phyloP scores from a whole-genome alignment of 2,329 filamentous ascomycete species.

The Exserohilum rostratum region DNA sequence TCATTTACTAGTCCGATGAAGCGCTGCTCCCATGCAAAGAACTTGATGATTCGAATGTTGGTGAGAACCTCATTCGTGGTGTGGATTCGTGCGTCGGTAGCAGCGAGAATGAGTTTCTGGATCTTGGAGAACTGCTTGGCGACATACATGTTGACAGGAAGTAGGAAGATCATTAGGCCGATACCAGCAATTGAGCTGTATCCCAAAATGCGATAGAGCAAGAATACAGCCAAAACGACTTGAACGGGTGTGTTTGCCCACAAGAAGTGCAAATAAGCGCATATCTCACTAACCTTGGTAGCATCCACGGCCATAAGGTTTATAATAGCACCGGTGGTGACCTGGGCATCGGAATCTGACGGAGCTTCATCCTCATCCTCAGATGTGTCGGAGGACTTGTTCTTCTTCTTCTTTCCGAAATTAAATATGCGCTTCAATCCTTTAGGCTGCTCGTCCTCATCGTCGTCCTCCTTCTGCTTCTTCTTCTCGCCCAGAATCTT shows the following conservation, averaged over 20 bases:
- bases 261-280: constrained; percentile 94
- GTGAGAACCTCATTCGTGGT: constrained; percentile 96
- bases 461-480: constrained; percentile 52
- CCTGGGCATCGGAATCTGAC: constrained; percentile 68
- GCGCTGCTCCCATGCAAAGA: constrained; percentile 96
- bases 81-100: constrained; percentile 94
- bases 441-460: constrained; percentile 49
- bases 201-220: constrained; percentile 90
- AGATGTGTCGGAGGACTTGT: constrained; percentile 49
- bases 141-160: constrained; percentile 89
- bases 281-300: constrained; percentile 96
- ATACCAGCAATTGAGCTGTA: constrained; percentile 94
- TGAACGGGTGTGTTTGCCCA: constrained; percentile 90
- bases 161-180: constrained; percentile 82
- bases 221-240: constrained; percentile 75
- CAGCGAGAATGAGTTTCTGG: constrained; percentile 89
- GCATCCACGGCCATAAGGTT: constrained; percentile 99
- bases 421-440: constrained; percentile 55
- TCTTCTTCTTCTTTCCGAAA: constrained; percentile 65
- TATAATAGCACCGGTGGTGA: constrained; percentile 96
- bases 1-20: constrained; percentile 88
- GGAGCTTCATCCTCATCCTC: constrained; percentile 34
- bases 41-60: constrained; percentile 99
- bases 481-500: constrained; percentile 69
- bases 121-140: constrained; percentile 83